phyloP scores from a whole-genome alignment of 164 flowering plant species.

The Berberis vulgaris region DNA sequence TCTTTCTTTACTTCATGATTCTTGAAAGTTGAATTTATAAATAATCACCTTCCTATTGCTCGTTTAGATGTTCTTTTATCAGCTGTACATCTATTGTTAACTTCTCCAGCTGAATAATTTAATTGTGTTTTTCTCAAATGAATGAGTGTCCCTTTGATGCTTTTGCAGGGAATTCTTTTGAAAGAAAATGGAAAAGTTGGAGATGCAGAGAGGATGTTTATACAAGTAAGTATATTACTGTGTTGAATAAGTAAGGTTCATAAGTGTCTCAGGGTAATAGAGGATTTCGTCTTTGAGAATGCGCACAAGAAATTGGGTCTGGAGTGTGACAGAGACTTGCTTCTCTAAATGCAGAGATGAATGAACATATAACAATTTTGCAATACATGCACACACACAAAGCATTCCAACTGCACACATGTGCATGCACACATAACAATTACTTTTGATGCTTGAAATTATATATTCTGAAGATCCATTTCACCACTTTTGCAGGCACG shows the following conservation, averaged over 20 bases:
- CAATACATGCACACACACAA: no score
- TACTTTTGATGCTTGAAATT: not conserved
- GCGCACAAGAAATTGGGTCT: not conserved
- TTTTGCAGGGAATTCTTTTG: conserved; percentile 78
- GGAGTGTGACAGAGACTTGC: not conserved
- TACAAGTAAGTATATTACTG: conserved; percentile 55
- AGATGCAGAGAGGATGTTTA: conserved; percentile 96
- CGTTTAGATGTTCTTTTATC: no score
- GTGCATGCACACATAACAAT: not conserved
- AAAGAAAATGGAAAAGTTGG: conserved; percentile 76
- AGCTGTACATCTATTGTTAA: not conserved
- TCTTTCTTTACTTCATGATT: no score
- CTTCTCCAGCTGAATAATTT: not conserved
- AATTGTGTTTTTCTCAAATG: not conserved
- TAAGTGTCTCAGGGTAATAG: not conserved
- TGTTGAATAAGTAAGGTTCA: not conserved
- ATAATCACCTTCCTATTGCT: no score
- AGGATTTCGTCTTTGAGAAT: not conserved
- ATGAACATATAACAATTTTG: no score
- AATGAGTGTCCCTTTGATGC: conserved; percentile 2
- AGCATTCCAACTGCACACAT: not conserved
- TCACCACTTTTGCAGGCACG: conserved; percentile 46
- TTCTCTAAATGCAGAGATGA: no score
- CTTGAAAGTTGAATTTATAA: no score
- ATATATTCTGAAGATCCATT: not conserved